Evolutionary conservation across 2,329 filamentous ascomycete genomes (phyloP).

Genomic region (Monilinia laxa): DNA sequence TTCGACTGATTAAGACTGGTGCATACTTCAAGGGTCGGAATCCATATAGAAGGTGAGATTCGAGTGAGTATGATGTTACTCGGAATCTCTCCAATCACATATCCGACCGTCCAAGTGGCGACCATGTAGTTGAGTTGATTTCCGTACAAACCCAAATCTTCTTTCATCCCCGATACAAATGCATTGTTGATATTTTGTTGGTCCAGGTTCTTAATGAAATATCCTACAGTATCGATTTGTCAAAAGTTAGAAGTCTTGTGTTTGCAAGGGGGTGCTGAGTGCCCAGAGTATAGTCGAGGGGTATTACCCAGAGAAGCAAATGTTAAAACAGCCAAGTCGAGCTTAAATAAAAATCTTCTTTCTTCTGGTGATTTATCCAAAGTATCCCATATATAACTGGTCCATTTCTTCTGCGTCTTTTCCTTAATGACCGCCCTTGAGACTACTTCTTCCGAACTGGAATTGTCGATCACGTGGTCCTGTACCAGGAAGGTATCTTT

Average conservation of each 20-base stretch:
- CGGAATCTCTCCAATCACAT: conserved; percentile 52
- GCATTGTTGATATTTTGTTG: conserved; percentile 49
- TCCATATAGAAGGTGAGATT: conserved; percentile 25
- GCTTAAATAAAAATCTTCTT: conserved; percentile 49
- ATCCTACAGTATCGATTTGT: conserved; percentile 40
- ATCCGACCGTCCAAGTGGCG: conserved; percentile 45
- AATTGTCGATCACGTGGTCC: conserved; percentile 14
- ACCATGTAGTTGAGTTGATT: conserved; percentile 45
- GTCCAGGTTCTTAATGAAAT: conserved; percentile 52
- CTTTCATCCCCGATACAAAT: conserved; percentile 49
- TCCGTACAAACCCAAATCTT: conserved; percentile 49
- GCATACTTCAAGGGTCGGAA: conserved; percentile 17
- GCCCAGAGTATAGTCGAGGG: neutral
- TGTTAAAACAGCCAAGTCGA: conserved; percentile 48
- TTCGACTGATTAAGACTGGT: neutral
- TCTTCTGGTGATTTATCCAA: conserved; percentile 50
- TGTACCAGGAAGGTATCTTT: conserved; percentile 12
- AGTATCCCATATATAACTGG: conserved; percentile 47
- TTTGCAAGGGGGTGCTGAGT: neutral
- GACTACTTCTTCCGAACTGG: conserved; percentile 8
- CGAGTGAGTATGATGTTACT: conserved; percentile 52
- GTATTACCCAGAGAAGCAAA: conserved; percentile 23
- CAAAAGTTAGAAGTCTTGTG: conserved; percentile 7
- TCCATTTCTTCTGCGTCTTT: conserved; percentile 40
- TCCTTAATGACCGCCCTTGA: conserved; percentile 21